These are phyloP conservation scores for Hypoxylon sp. DNA, from an alignment of 2,329 filamentous ascomycete genomes.

Conservation along the genomic window DNA sequence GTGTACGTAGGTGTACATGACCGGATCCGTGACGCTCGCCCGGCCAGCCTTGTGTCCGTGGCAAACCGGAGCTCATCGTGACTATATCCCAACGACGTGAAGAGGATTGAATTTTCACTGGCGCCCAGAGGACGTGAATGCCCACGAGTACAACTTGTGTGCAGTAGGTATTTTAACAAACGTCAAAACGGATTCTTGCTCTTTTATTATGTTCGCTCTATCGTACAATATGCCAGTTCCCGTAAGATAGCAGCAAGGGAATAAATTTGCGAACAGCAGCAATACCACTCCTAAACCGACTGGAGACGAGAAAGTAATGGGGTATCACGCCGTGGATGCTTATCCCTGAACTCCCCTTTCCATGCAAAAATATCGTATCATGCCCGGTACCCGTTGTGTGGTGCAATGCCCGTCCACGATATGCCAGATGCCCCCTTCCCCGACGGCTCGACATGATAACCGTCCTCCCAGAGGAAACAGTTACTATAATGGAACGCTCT, in stretches of 20 bases:
- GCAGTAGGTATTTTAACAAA: not conserved
- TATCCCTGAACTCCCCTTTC: slow-evolving; percentile 40
- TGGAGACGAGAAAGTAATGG: slow-evolving; percentile 25
- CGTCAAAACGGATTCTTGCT: not conserved
- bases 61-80: too few species aligned
- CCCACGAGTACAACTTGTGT: too few species aligned
- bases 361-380: slow-evolving; percentile 34
- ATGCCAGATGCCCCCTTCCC: slow-evolving; percentile 13
- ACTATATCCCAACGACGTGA: too few species aligned
- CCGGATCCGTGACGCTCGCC: not conserved
- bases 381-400: slow-evolving; percentile 16
- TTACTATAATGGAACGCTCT: slow-evolving; percentile 4
- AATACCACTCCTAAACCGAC: slow-evolving; percentile 4
- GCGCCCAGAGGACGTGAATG: not conserved
- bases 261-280: slow-evolving; percentile 2
- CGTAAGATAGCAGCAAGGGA: not conserved
- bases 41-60: not conserved
- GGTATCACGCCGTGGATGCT: slow-evolving; percentile 41
- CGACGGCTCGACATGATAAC: slow-evolving; percentile 9
- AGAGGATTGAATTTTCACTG: not conserved
- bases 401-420: slow-evolving; percentile 22
- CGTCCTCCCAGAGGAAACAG: not conserved
- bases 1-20: not conserved
- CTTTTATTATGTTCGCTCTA: not conserved
- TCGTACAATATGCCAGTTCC: slow-evolving; percentile 2